Percentiles rank a stretch among this genome's conserved stretches.
Conservation (phyloP, 176 grass and related monocot genomes). For the Oryza officinalis region DNA sequence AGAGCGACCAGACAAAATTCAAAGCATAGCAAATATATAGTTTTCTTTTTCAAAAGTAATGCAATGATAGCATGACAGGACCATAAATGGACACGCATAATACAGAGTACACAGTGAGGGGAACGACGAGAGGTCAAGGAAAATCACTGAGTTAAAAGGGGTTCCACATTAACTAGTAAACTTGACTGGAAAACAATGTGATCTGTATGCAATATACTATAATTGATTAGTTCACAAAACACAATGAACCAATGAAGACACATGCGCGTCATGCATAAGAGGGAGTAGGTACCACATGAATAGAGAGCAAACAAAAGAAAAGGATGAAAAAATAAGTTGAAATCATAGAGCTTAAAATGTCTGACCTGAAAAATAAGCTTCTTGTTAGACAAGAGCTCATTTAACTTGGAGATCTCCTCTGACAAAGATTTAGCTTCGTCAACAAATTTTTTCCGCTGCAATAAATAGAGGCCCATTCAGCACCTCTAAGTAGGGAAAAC, state of each 20-base stretch:
- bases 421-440: constrained; percentile 78
- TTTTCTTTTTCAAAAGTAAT: not conserved
- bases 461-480: constrained; percentile 36
- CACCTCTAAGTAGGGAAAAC: not conserved
- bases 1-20: not conserved
- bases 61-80: constrained; percentile 1
- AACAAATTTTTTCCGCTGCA: constrained; percentile 91
- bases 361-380: constrained; percentile 85
- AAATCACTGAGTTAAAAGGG: not conserved
- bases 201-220: not conserved
- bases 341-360: constrained; percentile 18
- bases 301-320: constrained; percentile 27
- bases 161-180: not conserved
- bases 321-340: not conserved
- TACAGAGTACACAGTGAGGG: not conserved
- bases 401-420: constrained; percentile 73
- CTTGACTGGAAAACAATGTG: not conserved
- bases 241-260: not conserved
- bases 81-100: constrained; percentile 17
- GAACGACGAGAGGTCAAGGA: not conserved
- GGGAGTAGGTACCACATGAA: not conserved
- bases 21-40: constrained; percentile 11
- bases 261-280: not conserved
- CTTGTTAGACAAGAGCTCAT: constrained; percentile 92
- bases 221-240: not conserved